These are phyloP conservation scores for Diospyros kaki DNA, from an alignment of 148 eudicot species.

Conservation along the genomic window DNA sequence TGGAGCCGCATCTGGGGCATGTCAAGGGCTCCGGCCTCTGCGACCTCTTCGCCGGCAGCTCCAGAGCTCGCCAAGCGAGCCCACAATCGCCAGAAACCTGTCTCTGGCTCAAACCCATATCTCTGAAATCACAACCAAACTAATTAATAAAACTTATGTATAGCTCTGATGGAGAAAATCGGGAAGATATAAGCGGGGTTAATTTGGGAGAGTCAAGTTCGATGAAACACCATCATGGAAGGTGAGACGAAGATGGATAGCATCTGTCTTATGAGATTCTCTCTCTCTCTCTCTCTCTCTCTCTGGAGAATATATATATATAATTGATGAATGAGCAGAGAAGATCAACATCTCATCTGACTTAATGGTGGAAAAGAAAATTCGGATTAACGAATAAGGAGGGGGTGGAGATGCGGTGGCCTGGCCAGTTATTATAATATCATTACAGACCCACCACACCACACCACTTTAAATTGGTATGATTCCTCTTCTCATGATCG, in stretches of 20 bases:
- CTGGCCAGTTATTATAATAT: background rate
- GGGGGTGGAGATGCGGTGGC: background rate
- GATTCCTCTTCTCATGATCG: no score
- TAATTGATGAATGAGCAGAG: conserved; percentile 33
- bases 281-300: conserved; percentile 22
- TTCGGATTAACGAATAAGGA: conserved; percentile 24
- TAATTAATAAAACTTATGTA: no score
- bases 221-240: conserved; percentile 32
- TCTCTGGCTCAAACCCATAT: conserved; percentile 60
- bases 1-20: conserved; percentile 79
- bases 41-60: conserved; percentile 22
- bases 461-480: no score
- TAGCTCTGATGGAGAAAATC: background rate
- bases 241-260: conserved; percentile 40
- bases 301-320: conserved; percentile 16
- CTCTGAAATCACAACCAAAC: background rate
- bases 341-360: background rate
- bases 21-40: conserved; percentile 39
- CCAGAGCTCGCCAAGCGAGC: conserved; percentile 32
- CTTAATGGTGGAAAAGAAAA: conserved; percentile 7
- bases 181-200: conserved; percentile 21
- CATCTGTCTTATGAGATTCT: conserved; percentile 32
- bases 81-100: conserved; percentile 48
- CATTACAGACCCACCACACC: no score
- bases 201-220: conserved; percentile 7